Evolutionary conservation across 2,329 filamentous ascomycete species (phyloP).

Genomic region (Diaporthe humulicola): DNA sequence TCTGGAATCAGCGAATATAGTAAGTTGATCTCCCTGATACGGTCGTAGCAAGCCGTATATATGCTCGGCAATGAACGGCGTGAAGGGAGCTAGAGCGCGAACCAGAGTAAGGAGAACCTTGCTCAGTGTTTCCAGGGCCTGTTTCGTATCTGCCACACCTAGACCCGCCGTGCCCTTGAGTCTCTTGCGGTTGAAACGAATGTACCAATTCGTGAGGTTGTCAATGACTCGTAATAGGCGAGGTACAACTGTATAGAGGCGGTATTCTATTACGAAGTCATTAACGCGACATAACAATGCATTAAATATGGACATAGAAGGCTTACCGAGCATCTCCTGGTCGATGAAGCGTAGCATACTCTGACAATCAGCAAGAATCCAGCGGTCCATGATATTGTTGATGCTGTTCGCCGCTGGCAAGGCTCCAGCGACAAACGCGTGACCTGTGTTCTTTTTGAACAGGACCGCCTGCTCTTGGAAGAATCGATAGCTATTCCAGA

Average conservation of each 20-base stretch:
- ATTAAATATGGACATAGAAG: neutral
- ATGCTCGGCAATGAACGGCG: constrained; percentile 92
- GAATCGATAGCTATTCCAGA: constrained; percentile 98
- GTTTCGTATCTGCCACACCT: constrained; percentile 85
- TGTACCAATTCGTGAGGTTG: constrained; percentile 98
- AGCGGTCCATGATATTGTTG: constrained; percentile 93
- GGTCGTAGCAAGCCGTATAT: constrained; percentile 88
- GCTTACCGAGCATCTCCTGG: constrained; percentile 84
- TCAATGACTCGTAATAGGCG: constrained; percentile 87
- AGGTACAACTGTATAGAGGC: constrained; percentile 91
- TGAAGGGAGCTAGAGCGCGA: constrained; percentile 91
- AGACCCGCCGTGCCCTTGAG: constrained; percentile 90
- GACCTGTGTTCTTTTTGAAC: constrained; percentile 1
- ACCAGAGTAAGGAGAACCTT: constrained; percentile 92
- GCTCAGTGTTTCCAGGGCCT: constrained; percentile 93
- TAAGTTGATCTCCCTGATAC: constrained; percentile 79
- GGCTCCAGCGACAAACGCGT: neutral
- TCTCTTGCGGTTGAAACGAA: constrained; percentile 90
- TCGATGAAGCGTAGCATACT: constrained; percentile 93
- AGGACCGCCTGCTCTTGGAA: constrained; percentile 73
- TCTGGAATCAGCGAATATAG: constrained; percentile 75
- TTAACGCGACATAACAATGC: constrained; percentile 50
- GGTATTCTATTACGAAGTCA: constrained; percentile 65
- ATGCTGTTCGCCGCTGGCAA: constrained; percentile 65
- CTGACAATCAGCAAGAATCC: constrained; percentile 94